Evolutionary conservation across 148 eudicot genomes (phyloP), one percentile per base, ranked within the genome.

Genomic region (Rhododendron williamsianum): DNA sequence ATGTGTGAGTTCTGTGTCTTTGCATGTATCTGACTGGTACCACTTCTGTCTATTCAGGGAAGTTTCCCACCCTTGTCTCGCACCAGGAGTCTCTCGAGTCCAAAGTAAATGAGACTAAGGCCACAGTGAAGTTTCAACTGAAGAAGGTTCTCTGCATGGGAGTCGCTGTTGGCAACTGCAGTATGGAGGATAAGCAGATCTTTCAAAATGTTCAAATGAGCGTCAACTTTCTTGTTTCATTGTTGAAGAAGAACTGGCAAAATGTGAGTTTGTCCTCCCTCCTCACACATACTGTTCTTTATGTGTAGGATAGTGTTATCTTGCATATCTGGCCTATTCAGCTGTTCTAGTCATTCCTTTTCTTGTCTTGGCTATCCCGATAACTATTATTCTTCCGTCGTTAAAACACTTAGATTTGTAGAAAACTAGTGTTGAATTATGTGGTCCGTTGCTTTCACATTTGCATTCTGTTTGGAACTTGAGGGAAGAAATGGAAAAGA

Each of bases 81-180:
- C 95, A 93, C 89, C 95, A 93, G 45, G 95, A 93, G 74, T 90
- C 94, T 18, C 89, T 93, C 0, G 94, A 93, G 85, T 86, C 89
- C 69, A 93, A 93, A 74, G 94, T 93, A 0, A 91, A 92, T 46
- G 96, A 93, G 84, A 87, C 86, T 65, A 93, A 93, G 82, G 96
- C 96, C 1, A 93, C 94, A 1, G 91, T 93, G 13, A 93, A 93
- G 88, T 93, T 93, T 85, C 96, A 93, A 76, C 88, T 93, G 79
- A 93, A 93, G 89, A 93, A 93, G 88, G 96, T 93, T 43, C 92
- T 93, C 19, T 93, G 96, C 89, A 93, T 93, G 96, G 96, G 96
- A 25, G 96, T 93, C 78, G 96, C 96, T 86, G 93, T 93, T 71
- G 96, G 92, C 0, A 93, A 93, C 88, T 88, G 88, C 83, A 86